phyloP scores from a whole-genome alignment of 169 alveolate species.

The Plasmodium ovale region DNA sequence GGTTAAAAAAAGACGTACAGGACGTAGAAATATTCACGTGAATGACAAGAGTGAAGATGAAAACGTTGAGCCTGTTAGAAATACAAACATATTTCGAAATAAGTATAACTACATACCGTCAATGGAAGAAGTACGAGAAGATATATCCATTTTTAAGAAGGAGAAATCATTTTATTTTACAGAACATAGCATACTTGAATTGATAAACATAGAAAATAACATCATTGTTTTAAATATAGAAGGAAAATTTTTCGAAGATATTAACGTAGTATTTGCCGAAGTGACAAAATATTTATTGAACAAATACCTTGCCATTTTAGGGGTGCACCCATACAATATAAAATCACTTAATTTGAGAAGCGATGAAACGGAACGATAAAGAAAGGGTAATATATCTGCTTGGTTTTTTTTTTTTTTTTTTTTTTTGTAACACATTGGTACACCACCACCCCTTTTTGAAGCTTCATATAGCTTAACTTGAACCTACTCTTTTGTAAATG shows the following conservation, averaged over 20 bases:
- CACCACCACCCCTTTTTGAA: too few species aligned
- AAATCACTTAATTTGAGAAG: conserved; percentile 23
- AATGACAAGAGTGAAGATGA: conserved; percentile 33
- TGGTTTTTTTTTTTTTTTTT: conserved; percentile 14
- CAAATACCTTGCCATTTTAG: conserved; percentile 45
- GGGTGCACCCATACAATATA: conserved; percentile 66
- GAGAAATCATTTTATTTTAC: conserved; percentile 70
- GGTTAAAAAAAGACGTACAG: conserved; percentile 9
- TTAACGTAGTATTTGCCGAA: conserved; percentile 67
- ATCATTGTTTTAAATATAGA: conserved; percentile 61
- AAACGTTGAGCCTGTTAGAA: conserved; percentile 11
- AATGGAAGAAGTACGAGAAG: conserved; percentile 47
- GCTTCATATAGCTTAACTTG: too few species aligned
- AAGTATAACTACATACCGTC: conserved; percentile 64
- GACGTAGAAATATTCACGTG: conserved; percentile 18
- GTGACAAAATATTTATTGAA: conserved; percentile 42
- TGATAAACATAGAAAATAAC: conserved; percentile 60
- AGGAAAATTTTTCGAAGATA: conserved; percentile 71
- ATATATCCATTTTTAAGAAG: conserved; percentile 38
- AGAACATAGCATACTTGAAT: conserved; percentile 75
- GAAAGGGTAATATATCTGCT: background rate
- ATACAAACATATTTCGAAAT: conserved; percentile 57
- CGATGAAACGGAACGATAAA: background rate
- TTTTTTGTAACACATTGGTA: background rate
- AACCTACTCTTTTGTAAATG: too few species aligned